Base-by-base conservation (phyloP, 805 yeast genomes). In the Saturnispora gosingensis region DNA sequence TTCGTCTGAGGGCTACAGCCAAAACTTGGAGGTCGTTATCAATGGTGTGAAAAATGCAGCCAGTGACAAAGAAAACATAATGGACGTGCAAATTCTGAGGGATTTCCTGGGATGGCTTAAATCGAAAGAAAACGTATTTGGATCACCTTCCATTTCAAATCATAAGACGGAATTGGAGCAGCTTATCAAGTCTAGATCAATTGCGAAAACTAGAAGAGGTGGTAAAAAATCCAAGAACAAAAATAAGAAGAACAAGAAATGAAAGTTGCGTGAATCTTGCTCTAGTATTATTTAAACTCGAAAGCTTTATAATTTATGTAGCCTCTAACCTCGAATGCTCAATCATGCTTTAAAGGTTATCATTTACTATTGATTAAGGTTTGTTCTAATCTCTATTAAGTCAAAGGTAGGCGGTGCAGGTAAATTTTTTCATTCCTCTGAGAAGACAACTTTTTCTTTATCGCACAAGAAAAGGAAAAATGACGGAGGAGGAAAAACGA, bases 21-120 rank as follows among this genome's bases (percentile, higher is more conserved):
- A 20, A 11, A 42, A 43, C 7, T 20, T 44, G 16, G 34, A 18
- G 10, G 18, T 22, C 10, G 27, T 49, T 18, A 49, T 49, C 13
- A 13, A 43, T 20, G 45, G 48, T 13, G 38, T 49, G 27, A 35
- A 44, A 36, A 43, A 44, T 20, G 52, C 48, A 18, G 52, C 36
- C 3, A 38, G 27, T 38, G 52, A 49, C 22, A 38, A 44, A 30
- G 45, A 44, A 35, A 49, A 49, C 25, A 49, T 44, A 11, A 36
- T 49, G 28, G 48, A 49, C 36, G 48, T 49, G 25, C 52, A 49
- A 38, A 49, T 49, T n/a, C 35, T 49, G 18, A 43, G 45, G 11
- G 52, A 49, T 44, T 49, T 49, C 20, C 35, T 28, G 9, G 52
- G 52, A 13, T 49, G 52, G 52, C 30, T 44, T 4, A 49, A 49